These are phyloP conservation scores for Pichia pseudocactophila DNA, from an alignment of 805 yeast species.

Conservation along the genomic window DNA sequence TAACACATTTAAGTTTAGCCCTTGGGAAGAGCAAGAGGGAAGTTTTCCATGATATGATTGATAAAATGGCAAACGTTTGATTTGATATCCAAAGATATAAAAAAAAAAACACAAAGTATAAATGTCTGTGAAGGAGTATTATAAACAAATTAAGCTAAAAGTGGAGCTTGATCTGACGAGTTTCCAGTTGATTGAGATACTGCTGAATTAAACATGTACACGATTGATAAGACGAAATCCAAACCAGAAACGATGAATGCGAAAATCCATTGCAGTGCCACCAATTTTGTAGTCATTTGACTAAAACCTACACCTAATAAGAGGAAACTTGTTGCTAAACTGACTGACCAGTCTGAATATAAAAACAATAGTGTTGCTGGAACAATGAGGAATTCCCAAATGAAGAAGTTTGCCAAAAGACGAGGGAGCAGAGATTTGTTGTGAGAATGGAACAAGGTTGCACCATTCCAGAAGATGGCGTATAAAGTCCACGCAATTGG, in stretches of 20 bases:
- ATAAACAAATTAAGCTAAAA: constrained; percentile 15
- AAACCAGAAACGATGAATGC: constrained; percentile 59
- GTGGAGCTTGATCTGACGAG: constrained; percentile 27
- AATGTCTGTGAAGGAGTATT: background rate
- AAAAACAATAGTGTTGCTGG: constrained; percentile 50
- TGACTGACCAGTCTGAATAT: constrained; percentile 65
- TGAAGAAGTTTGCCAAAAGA: constrained; percentile 58
- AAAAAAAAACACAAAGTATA: background rate
- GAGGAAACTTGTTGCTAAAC: constrained; percentile 48
- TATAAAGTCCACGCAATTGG: constrained; percentile 71
- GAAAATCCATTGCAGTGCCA: constrained; percentile 83
- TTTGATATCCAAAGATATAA: background rate
- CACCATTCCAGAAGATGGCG: constrained; percentile 79
- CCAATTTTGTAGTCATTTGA: constrained; percentile 56
- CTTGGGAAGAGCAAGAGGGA: constrained; percentile 35
- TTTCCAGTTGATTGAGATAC: constrained; percentile 9
- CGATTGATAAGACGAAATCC: constrained; percentile 41
- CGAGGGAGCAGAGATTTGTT: constrained; percentile 48
- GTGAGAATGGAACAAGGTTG: constrained; percentile 58
- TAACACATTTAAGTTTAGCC: constrained; percentile 47
- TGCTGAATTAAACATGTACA: constrained; percentile 35
- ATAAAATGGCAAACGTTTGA: constrained; percentile 27
- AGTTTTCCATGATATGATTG: constrained; percentile 27
- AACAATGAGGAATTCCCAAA: constrained; percentile 69
- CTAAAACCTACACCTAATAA: constrained; percentile 60